Evolutionary conservation across 73 alveolate species (phyloP).

Genomic region (Vitrella brassicaformis): DNA sequence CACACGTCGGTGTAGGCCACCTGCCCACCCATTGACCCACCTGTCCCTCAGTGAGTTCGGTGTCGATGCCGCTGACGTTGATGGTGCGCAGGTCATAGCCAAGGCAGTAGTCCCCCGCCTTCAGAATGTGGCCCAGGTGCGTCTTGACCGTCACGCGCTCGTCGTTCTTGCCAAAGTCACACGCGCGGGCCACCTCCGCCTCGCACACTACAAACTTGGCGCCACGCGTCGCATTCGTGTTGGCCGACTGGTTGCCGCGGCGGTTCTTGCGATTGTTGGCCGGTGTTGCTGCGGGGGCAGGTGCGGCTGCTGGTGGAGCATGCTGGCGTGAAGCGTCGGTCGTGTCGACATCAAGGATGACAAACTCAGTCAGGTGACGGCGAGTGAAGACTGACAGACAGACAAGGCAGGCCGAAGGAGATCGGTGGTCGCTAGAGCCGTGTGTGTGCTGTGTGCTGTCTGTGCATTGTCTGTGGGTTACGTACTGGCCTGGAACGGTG

Average conservation of each 20-base stretch:
- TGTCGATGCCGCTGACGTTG: slow-evolving; percentile 12
- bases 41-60: not conserved
- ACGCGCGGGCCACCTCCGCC: slow-evolving; percentile 46
- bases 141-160: slow-evolving; percentile 31
- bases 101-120: slow-evolving; percentile 48
- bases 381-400: no score
- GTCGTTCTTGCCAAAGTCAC: slow-evolving; percentile 30
- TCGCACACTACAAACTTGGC: slow-evolving; percentile 37
- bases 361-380: slow-evolving; percentile 35
- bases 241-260: slow-evolving; percentile 1
- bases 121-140: slow-evolving; percentile 50
- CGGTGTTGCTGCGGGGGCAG: not conserved
- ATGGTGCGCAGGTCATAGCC: slow-evolving; percentile 46
- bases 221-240: slow-evolving; percentile 18
- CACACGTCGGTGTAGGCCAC: not conserved
- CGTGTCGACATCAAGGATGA: slow-evolving; percentile 43
- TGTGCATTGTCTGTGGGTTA: no score
- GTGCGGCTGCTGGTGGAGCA: slow-evolving; percentile 32
- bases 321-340: slow-evolving; percentile 5
- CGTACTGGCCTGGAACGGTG: slow-evolving; percentile 59
- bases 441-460: no score
- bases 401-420: no score
- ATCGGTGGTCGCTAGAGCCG: no score
- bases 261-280: no score
- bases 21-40: slow-evolving; percentile 8